Evolutionary conservation across 2,329 filamentous ascomycete genomes (phyloP), one percentile per base, ranked within the genome.

Genomic region (Penicillium polonicum): DNA sequence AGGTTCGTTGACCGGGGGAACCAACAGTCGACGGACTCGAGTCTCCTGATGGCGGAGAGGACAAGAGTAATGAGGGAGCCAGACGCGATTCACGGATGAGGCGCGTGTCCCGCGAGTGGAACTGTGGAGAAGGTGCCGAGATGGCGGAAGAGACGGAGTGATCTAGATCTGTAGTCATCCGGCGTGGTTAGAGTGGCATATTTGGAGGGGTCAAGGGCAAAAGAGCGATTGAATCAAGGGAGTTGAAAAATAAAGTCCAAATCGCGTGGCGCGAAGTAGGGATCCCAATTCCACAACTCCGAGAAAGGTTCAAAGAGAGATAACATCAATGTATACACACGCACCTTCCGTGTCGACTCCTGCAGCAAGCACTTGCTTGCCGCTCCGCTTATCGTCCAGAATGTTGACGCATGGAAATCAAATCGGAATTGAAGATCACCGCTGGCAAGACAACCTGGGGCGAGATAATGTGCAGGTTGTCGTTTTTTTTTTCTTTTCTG

Each of bases 331-430:
- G 42, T 33, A 58, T 55, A 61, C 57, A 74, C 75, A 60, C 65
- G 78, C 76, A 60, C 76, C 72, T 76, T 77, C 76, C 76, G 75
- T 76, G 69, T 77, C 73, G 74, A 75, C 74, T 73, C 70, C 70
- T 73, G 75, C 74, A 76, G 75, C 76, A 78, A 78, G 75, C 76
- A 74, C 72, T 73, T 72, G 76, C 76, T 77, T 77, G 76, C 76
- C 72, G 76, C 76, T 74, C 69, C 70, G 68, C 64, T 74, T 77
- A 76, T 72, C 63, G 68, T 70, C 70, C 71, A 74, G 70, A 77
- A 77, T 76, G 67, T 72, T 76, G 75, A 76, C 74, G 74, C 75
- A 78, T 78, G 74, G 74, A 76, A 77, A 70, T 72, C 67, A 70
- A 69, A 67, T 64, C 59, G 60, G 65, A 57, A 67, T 64, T 60